A percentile compares a stretch with the other conserved stretches of the same genome.
These are phyloP conservation scores for Clavariopsis aquatica DNA, from an alignment of 495 filamentous ascomycete genomes.

Conservation along the genomic window DNA sequence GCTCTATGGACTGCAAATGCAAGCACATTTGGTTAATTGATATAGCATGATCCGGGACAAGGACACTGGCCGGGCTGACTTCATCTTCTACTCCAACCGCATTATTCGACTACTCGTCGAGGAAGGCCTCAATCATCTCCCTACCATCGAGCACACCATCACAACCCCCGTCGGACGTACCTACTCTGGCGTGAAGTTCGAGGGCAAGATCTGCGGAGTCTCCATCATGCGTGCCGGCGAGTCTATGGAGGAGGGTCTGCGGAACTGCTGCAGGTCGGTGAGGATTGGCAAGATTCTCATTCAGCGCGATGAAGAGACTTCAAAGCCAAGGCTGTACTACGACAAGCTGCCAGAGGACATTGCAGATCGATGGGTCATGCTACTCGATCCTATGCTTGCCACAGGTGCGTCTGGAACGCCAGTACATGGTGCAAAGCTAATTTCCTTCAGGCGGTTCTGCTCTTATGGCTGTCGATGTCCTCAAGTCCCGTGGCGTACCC, in stretches of 20 bases:
- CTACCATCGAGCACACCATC: slow-evolving; percentile 81
- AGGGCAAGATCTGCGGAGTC: slow-evolving; percentile 97
- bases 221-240: slow-evolving; percentile 98
- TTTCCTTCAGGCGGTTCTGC: slow-evolving; percentile 75
- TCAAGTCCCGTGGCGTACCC: slow-evolving; percentile 85
- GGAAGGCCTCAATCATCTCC: slow-evolving; percentile 95
- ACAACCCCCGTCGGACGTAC: slow-evolving; percentile 85
- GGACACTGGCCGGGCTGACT: slow-evolving; percentile 85
- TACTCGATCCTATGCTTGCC: slow-evolving; percentile 99
- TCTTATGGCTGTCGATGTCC: slow-evolving; percentile 91
- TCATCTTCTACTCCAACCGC: slow-evolving; percentile 98
- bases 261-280: slow-evolving; percentile 95
- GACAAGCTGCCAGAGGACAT: slow-evolving; percentile 96
- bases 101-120: slow-evolving; percentile 98
- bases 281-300: slow-evolving; percentile 98
- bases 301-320: slow-evolving; percentile 93
- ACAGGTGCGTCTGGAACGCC: slow-evolving; percentile 64
- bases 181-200: slow-evolving; percentile 91
- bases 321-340: slow-evolving; percentile 89
- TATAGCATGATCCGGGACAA: slow-evolving; percentile 90
- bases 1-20: slow-evolving; percentile 39
- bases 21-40: not conserved
- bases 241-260: slow-evolving; percentile 94
- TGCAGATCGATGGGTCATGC: slow-evolving; percentile 83
- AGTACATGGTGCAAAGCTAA: slow-evolving; percentile 31